phyloP scores from a whole-genome alignment of 1,284 basidiomycete species.

The Xanthoconium separans region DNA sequence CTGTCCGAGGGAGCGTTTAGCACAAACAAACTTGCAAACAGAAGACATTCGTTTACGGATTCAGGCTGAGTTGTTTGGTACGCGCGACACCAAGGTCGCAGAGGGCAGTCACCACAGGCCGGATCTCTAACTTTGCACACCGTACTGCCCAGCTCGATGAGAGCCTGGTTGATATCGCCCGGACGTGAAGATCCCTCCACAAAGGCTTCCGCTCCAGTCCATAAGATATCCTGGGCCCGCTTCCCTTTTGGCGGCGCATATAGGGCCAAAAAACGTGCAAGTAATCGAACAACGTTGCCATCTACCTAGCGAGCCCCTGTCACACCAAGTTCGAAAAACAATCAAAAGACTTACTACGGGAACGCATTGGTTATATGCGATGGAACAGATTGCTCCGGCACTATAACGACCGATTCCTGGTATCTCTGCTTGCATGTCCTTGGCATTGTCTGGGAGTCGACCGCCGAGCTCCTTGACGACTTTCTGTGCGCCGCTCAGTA shows the following conservation, averaged over 20 bases:
- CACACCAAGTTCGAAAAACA: background rate
- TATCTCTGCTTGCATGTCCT: constrained; percentile 80
- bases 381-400: constrained; percentile 86
- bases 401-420: constrained; percentile 93
- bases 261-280: constrained; percentile 80
- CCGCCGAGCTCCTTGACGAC: constrained; percentile 68
- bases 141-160: constrained; percentile 88
- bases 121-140: constrained; percentile 86
- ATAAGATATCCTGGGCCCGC: constrained; percentile 75
- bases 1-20: constrained; percentile 10
- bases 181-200: constrained; percentile 56
- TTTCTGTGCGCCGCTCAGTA: constrained; percentile 79
- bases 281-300: constrained; percentile 85
- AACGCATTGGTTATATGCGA: constrained; percentile 82
- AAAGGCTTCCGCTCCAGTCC: constrained; percentile 72
- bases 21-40: background rate
- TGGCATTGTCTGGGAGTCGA: constrained; percentile 75
- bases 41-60: constrained; percentile 4
- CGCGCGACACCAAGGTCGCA: constrained; percentile 68
- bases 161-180: constrained; percentile 86
- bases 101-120: constrained; percentile 69
- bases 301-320: constrained; percentile 59
- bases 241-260: constrained; percentile 82
- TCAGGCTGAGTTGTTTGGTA: constrained; percentile 36
- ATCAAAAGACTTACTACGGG: constrained; percentile 65